Evolutionary conservation across 2,329 filamentous ascomycete genomes (phyloP).

Genomic region (Trichothecium roseum): DNA sequence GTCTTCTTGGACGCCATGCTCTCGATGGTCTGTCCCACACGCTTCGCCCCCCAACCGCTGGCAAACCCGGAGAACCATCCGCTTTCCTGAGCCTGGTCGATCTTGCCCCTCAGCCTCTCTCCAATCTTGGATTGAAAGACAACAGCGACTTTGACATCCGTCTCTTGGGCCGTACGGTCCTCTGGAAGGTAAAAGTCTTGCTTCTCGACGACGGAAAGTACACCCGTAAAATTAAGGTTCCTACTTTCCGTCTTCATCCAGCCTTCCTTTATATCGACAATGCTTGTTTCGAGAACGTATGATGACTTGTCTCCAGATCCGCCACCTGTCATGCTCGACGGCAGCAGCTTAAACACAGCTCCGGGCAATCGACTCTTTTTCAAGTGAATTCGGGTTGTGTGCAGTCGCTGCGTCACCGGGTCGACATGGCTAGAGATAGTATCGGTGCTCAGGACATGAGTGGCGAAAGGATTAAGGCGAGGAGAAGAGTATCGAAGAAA

Average conservation of each 20-base stretch:
- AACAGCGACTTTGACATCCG: constrained; percentile 64
- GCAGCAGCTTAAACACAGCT: constrained; percentile 66
- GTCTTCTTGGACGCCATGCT: constrained; percentile 68
- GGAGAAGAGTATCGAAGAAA: constrained; percentile 74
- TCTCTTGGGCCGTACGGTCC: constrained; percentile 23
- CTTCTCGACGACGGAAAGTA: constrained; percentile 67
- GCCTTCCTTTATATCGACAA: constrained; percentile 68
- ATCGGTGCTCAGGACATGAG: constrained; percentile 74
- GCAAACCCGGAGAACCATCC: constrained; percentile 43
- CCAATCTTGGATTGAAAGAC: constrained; percentile 64
- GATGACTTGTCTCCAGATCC: constrained; percentile 54
- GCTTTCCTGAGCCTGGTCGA: constrained; percentile 35
- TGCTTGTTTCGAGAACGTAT: constrained; percentile 71
- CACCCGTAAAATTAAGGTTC: constrained; percentile 74
- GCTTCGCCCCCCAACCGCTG: constrained; percentile 52
- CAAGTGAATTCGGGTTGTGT: constrained; percentile 70
- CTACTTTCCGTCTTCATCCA: constrained; percentile 76
- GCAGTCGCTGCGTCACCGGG: constrained; percentile 59
- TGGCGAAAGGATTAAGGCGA: constrained; percentile 65
- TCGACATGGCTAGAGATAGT: constrained; percentile 69
- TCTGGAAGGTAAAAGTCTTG: constrained; percentile 51
- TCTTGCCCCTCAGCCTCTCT: constrained; percentile 50
- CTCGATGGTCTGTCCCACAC: constrained; percentile 74
- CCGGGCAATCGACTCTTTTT: constrained; percentile 72
- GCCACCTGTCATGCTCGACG: constrained; percentile 57